Base-by-base conservation (phyloP, 1,284 basidiomycete genomes). In the Schizophyllum commune region DNA sequence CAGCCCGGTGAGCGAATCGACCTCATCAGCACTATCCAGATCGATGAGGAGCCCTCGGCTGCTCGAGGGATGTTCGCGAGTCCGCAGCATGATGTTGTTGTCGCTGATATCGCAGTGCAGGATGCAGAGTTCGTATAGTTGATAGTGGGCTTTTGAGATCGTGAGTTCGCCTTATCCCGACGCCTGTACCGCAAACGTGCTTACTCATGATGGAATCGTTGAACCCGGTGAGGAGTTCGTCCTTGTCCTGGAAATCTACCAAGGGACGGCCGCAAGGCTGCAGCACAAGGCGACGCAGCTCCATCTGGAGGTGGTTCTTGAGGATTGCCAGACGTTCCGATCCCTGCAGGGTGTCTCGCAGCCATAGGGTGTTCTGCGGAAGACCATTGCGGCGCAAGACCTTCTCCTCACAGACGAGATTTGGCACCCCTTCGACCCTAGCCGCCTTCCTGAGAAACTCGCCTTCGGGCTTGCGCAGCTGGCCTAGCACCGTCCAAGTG, bases 151-250 rank as follows among this genome's bases (percentile, higher is more conserved):
- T 62, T 17, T 5, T 17, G 39, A 57, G 13, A 11, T 11, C 3
- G 20, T 22, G 5, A 51, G n/a, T 9, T 9, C 5, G 27, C 3
- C 39, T 32, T 20, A 8, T 22, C 22, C 15, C 11, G 1, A 57
- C 7, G 21, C 21, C 3, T 20, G n/a, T 19, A 5, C 15, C 34
- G 4, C 0, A 33, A 33, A 17, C 3, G 27, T 27, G 27, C 58
- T 39, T 47, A 64, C 63, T 58, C 53, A 13, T 39, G 20, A 64
- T 56, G 9, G 22, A 58, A 34, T 64, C 61, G 56, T 60, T 58
- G 47, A 62, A 60, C n/a, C 56, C 54, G 32, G 58, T 58, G 9
- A 64, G 55, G n/a, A 64, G 61, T 32, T 64, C 63, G 34, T 60
- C 62, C 1, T 47, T 32, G n/a, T 19, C 47, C 13, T 15, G 19